Evolutionary conservation across 1,284 basidiomycete species (phyloP), one percentile per base, ranked within the genome.

Genomic region (Fomitopsis schrenkii): DNA sequence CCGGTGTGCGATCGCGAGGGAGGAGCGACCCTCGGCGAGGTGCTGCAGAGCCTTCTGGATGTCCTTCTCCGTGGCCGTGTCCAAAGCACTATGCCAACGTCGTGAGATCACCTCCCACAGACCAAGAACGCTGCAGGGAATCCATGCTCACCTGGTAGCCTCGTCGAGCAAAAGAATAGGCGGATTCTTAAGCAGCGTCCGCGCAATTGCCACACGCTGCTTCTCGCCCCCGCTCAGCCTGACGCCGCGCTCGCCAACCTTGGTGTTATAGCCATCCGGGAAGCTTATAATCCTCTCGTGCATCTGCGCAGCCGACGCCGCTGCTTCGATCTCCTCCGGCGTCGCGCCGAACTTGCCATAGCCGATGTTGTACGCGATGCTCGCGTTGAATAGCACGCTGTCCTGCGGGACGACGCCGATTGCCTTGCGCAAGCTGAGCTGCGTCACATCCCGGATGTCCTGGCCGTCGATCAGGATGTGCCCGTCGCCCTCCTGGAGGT

Each of bases 351-450:
- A 86, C 72, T 88, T 88, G 64, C 89, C 90, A 70, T 90, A 90
- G 15, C 83, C 87, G 65, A 93, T 90, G 70, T 93, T 93, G 74
- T 91, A 91, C 2, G 74, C 79, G 62, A 94, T 89, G 69, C 83
- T 90, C 6, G 88, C 81, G 73, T 95, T 95, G 80, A 95, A 95
- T 8, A 95, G 79, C n/a, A 91, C 84, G 14, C 86, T 83, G 67
- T 93, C 91, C 70, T 94, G 90, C 1, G 93, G 92, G 7, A 94
- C 88, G 36, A 91, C 89, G 26, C 93, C 93, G 62, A 97, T 91
- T 1, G 91, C 83, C 65, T 85, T 84, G 48, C 94, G 82, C 50
- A 97, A 77, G 61, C 88, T 91, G 41, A 81, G 77, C 71, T 95
- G 93, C 0, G 93, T 95, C 14, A 97, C 83, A 65, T 94, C 87